A percentile compares a stretch with the other conserved stretches of the same genome.
These are phyloP conservation scores for Claviceps spartinae DNA, from an alignment of 2,329 filamentous ascomycete species.

Conservation along the genomic window DNA sequence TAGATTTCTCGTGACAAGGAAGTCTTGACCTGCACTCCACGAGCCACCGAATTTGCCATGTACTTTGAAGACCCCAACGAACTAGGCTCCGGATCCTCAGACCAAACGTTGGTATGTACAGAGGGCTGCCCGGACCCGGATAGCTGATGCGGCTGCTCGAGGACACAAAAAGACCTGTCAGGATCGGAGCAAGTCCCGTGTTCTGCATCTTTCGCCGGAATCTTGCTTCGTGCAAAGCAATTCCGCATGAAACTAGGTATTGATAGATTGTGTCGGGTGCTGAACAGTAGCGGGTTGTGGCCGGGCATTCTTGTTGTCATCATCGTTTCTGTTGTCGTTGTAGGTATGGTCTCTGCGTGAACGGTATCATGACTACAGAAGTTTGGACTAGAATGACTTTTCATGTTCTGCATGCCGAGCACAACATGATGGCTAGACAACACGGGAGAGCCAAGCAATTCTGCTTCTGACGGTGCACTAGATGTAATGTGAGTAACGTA, in stretches of 20 bases:
- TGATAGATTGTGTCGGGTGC: slow-evolving; percentile 17
- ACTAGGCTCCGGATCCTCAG: slow-evolving; percentile 7
- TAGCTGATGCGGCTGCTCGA: not conserved
- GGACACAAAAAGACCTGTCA: not conserved
- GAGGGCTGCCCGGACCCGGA: slow-evolving; percentile 6
- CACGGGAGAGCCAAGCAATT: slow-evolving; percentile 9
- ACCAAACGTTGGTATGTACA: slow-evolving; percentile 18
- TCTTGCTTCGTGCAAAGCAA: slow-evolving; percentile 6
- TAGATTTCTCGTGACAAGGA: slow-evolving; percentile 1
- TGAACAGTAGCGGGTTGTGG: slow-evolving; percentile 22
- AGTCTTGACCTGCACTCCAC: slow-evolving; percentile 1
- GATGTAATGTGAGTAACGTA: slow-evolving; percentile 3
- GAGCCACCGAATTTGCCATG: not conserved
- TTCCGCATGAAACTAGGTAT: slow-evolving; percentile 12
- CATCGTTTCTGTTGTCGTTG: not conserved
- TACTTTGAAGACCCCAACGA: not conserved
- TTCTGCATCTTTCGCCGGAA: not conserved
- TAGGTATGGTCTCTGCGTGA: not conserved
- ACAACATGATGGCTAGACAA: slow-evolving; percentile 10
- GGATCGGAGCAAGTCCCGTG: not conserved
- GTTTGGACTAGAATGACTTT: slow-evolving; percentile 10
- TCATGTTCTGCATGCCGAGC: slow-evolving; percentile 3
- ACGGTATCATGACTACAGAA: not conserved
- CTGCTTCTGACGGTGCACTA: slow-evolving; percentile 1
- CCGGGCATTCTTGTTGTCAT: not conserved